Evolutionary conservation across 306 rosid species (phyloP), one percentile per base, ranked within the genome.

Genomic region (Castanea sativa): DNA sequence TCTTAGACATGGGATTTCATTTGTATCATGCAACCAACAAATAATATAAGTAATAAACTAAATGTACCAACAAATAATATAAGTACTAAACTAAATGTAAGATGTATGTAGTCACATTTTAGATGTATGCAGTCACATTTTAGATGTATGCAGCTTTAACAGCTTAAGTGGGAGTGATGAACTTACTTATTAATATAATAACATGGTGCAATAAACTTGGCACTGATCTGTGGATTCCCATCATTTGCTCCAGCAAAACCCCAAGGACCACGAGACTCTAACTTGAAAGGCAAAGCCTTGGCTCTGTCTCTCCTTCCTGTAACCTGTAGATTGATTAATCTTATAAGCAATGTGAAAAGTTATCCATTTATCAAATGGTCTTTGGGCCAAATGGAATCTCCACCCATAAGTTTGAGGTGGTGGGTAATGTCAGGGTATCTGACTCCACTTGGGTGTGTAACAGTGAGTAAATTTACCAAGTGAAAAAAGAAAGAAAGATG

Each of bases 271-370:
- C 84, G 81, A 21, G 78, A 68, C 72, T 91, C 99, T 87, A 92
- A 71, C 86, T 89, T 95, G 87, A 95, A 95, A 60, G 98, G 91
- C 83, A 92, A 82, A 60, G 99, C 92, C 83, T 95, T 95, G 20
- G 99, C 99, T 85, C 97, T 90, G 55, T 95, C 99, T 83, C 99
- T 89, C 85, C 99, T 89, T 81, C 99, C 99, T 68, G 99, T 92
- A 79, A 95, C 99, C 99, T 95, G 91, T 57, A 73, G 64, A 81
- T 75, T 69, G 74, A 76, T 58, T 83, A 21, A 63, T 80, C 23
- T 69, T 29, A 25, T 79, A 15, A 79, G 73, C 32, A 23, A 87
- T 33, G 27, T 25, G 57, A 60, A 76, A 75, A 69, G 29, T 60
- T 57, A 23, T 58, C 5, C 18, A 74, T 64, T 14, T 30, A 15